Evolutionary conservation across 1,284 basidiomycete genomes (phyloP).

Genomic region (Pseudozyma sp.): DNA sequence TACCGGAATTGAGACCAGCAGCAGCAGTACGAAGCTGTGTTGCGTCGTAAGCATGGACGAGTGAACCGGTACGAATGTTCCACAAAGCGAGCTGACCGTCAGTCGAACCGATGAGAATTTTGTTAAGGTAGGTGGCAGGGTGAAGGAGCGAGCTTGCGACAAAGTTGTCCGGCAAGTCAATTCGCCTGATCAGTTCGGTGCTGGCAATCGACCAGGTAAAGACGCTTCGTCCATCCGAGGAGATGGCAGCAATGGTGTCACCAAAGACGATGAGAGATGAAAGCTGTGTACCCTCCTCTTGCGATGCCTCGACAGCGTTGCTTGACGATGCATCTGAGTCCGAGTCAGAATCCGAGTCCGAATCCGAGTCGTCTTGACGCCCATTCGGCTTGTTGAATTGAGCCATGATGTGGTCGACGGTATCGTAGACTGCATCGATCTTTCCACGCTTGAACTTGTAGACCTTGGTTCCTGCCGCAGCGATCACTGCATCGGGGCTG

Average conservation of each 20-base stretch:
- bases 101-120: constrained; percentile 85
- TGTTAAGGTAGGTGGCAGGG: constrained; percentile 97
- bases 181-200: constrained; percentile 33
- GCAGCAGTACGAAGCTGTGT: constrained; percentile 34
- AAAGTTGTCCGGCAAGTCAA: constrained; percentile 72
- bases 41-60: constrained; percentile 71
- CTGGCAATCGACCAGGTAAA: constrained; percentile 78
- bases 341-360: constrained; percentile 22
- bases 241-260: constrained; percentile 68
- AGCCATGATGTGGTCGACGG: constrained; percentile 44
- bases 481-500: constrained; percentile 88
- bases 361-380: constrained; percentile 8
- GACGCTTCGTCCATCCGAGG: constrained; percentile 83
- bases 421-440: constrained; percentile 74
- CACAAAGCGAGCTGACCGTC: constrained; percentile 90
- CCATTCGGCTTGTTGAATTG: constrained; percentile 31
- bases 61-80: constrained; percentile 79
- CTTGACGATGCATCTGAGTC: constrained; percentile 21
- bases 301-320: constrained; percentile 3
- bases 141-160: constrained; percentile 86
- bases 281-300: constrained; percentile 35
- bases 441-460: constrained; percentile 88
- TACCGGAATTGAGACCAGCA: constrained; percentile 41
- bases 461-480: constrained; percentile 77
- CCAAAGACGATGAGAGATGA: constrained; percentile 61